Evolutionary conservation across 352 stramenopile genomes (phyloP).

Genomic region (Peronospora farinosa): DNA sequence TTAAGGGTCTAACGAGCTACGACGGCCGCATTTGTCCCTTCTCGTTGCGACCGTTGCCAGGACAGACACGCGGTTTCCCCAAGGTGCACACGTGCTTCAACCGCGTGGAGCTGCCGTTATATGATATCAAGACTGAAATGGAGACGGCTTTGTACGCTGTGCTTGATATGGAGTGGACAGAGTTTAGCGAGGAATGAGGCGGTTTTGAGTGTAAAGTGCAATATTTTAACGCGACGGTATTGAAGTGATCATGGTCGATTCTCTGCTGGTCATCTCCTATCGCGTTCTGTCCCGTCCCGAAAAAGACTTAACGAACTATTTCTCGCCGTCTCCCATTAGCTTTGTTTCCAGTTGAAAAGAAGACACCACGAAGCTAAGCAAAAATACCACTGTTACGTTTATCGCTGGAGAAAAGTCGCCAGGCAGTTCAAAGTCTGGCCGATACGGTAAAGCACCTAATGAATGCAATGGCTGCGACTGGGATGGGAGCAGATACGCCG

Average conservation of each 20-base stretch:
- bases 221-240: constrained; percentile 24
- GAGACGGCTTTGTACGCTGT: constrained; percentile 92
- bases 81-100: constrained; percentile 85
- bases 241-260: constrained; percentile 8
- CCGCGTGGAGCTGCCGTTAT: constrained; percentile 73
- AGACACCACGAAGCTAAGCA: neutral
- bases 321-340: neutral
- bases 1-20: constrained; percentile 76
- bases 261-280: constrained; percentile 7
- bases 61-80: constrained; percentile 61
- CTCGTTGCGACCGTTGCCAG: constrained; percentile 45
- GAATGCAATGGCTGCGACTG: constrained; percentile 14
- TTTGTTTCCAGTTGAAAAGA: constrained; percentile 11
- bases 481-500: constrained; percentile 14
- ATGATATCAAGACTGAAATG: constrained; percentile 84
- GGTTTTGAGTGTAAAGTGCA: constrained; percentile 8
- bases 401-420: constrained; percentile 4
- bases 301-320: neutral
- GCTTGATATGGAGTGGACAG: constrained; percentile 94
- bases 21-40: constrained; percentile 79
- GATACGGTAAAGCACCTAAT: constrained; percentile 11
- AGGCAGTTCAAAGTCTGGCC: constrained; percentile 6
- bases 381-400: constrained; percentile 4
- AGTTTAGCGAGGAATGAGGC: constrained; percentile 84
- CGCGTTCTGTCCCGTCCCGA: constrained; percentile 10